A percentile compares a stretch with the other conserved stretches of the same genome.
Conservation (phyloP, 2,329 filamentous ascomycete genomes). For the Fusarium sp. region DNA sequence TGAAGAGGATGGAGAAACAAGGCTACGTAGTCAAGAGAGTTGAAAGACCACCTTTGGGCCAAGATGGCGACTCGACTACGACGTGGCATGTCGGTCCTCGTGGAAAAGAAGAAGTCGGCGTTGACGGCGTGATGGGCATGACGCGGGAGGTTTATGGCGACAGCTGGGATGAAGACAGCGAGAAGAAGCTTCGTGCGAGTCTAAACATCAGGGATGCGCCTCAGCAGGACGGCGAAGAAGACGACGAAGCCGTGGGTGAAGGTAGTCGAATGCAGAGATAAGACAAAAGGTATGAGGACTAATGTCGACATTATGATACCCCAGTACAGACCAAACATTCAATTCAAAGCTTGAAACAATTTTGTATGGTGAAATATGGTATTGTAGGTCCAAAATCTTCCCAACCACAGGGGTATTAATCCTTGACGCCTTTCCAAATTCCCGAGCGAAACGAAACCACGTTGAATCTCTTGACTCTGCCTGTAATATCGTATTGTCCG, state of each 20-base stretch:
- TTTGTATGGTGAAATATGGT: not conserved
- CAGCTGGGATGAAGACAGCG: conserved; percentile 61
- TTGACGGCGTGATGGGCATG: conserved; percentile 78
- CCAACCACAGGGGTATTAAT: conserved; percentile 39
- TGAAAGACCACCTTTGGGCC: conserved; percentile 64
- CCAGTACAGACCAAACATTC: conserved; percentile 10
- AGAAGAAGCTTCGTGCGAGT: conserved; percentile 69
- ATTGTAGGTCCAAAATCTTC: conserved; percentile 16
- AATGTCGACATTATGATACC: conserved; percentile 34
- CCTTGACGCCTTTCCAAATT: conserved; percentile 34
- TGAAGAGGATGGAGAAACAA: conserved; percentile 81
- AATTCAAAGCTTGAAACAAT: not conserved
- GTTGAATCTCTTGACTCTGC: not conserved
- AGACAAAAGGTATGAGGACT: not conserved
- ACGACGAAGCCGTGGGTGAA: conserved; percentile 37
- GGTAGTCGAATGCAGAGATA: conserved; percentile 20
- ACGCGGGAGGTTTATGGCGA: conserved; percentile 70
- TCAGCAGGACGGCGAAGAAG: conserved; percentile 38
- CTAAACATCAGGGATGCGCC: conserved; percentile 60
- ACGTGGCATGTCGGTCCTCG: conserved; percentile 88
- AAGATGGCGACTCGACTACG: conserved; percentile 77
- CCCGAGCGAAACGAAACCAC: conserved; percentile 10
- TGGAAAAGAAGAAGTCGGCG: conserved; percentile 84
- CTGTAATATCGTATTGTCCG: not conserved
- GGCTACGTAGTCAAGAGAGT: conserved; percentile 82